phyloP scores from a whole-genome alignment of 257 asterid genomes.

The Dorcoceras hygrometricum region DNA sequence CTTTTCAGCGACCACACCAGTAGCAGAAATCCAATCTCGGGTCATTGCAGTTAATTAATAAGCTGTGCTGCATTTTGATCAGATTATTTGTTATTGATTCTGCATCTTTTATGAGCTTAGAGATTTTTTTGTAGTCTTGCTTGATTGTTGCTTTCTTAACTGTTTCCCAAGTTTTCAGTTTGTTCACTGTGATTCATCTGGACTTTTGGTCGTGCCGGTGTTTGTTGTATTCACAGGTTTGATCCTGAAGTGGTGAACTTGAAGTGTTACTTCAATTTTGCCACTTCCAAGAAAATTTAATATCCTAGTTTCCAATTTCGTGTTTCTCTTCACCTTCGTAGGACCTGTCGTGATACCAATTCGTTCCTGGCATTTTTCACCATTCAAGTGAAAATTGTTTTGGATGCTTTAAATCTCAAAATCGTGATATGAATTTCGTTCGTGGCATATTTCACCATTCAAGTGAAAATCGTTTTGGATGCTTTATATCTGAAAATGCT shows the following conservation, averaged over 20 bases:
- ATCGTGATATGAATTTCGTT: too few relatives aligned
- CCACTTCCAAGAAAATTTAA: constrained; percentile 4
- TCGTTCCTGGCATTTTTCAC: constrained; percentile 7
- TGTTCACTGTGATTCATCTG: not conserved
- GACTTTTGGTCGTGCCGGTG: constrained; percentile 1
- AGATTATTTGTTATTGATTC: constrained; percentile 11
- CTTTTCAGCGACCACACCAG: not conserved
- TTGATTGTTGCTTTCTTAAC: not conserved
- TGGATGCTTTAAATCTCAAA: not conserved
- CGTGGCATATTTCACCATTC: too few relatives aligned
- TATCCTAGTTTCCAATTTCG: constrained; percentile 12
- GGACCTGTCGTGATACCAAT: not conserved
- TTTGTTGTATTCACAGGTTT: constrained; percentile 1
- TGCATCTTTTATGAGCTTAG: not conserved
- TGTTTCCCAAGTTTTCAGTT: constrained; percentile 2
- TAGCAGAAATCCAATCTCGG: not conserved
- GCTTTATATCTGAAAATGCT: not conserved
- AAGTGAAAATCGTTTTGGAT: constrained; percentile 7
- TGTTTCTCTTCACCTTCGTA: constrained; percentile 4
- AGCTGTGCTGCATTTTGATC: not conserved
- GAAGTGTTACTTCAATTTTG: constrained; percentile 1
- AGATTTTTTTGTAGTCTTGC: not conserved
- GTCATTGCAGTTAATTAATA: not conserved
- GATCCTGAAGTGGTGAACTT: constrained; percentile 5
- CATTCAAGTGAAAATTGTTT: constrained; percentile 11